Evolutionary conservation across 495 filamentous ascomycete species (phyloP).

Genomic region (Ascodesmis nigricans): DNA sequence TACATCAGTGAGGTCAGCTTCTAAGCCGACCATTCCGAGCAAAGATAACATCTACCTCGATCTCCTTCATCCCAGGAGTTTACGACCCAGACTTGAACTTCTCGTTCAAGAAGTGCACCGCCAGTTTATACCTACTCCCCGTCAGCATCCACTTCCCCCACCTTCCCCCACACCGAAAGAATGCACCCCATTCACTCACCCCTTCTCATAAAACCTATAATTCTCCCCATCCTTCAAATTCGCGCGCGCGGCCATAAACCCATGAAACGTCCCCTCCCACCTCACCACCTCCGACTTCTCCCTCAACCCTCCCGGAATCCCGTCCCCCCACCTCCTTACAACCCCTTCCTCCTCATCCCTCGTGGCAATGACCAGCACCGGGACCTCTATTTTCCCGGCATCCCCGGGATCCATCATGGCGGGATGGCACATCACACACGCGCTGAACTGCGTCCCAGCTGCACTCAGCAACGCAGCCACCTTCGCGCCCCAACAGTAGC

Average conservation of each 20-base stretch:
- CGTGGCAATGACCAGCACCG: constrained; percentile 33
- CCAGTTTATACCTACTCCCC: too few species aligned
- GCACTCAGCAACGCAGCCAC: constrained; percentile 40
- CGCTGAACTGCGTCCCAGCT: constrained; percentile 41
- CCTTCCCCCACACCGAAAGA: too few species aligned
- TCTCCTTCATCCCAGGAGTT: too few species aligned
- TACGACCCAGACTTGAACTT: too few species aligned
- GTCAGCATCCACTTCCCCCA: too few species aligned
- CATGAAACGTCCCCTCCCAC: constrained; percentile 33
- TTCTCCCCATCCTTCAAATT: constrained; percentile 31
- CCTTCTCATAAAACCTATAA: constrained; percentile 31
- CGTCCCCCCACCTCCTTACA: too few species aligned
- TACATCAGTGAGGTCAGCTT: too few species aligned
- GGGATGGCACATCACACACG: constrained; percentile 52
- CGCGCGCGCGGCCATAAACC: constrained; percentile 41
- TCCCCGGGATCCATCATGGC: constrained; percentile 66
- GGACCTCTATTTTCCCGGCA: constrained; percentile 27
- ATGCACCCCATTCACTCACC: too few species aligned
- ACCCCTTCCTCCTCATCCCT: constrained; percentile 28
- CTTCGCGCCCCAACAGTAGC: constrained; percentile 92
- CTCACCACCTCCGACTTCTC: constrained; percentile 27
- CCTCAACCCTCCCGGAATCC: too few species aligned
- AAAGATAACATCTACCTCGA: too few species aligned
- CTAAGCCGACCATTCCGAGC: too few species aligned
- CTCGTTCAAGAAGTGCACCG: too few species aligned